Evolutionary conservation across 2,329 filamentous ascomycete genomes (phyloP).

Genomic region (Rutstroemia sydowiana): DNA sequence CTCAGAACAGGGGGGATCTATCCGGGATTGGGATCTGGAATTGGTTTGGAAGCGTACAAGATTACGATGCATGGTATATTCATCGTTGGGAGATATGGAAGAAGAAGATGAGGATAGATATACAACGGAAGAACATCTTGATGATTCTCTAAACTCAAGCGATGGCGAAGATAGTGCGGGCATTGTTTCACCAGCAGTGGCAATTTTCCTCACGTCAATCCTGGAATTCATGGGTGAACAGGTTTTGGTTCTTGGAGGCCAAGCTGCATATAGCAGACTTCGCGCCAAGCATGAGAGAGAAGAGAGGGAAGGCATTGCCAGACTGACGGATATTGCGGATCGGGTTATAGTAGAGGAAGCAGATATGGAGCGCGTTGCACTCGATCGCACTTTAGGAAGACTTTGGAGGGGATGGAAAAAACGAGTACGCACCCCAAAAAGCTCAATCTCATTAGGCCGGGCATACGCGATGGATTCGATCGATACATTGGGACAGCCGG

Average conservation of each 20-base stretch:
- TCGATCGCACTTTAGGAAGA: constrained; percentile 80
- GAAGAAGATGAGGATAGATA: constrained; percentile 93
- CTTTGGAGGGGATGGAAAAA: constrained; percentile 97
- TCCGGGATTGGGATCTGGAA: constrained; percentile 77
- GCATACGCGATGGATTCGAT: constrained; percentile 44
- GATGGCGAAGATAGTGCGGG: constrained; percentile 42
- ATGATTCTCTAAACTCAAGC: constrained; percentile 48
- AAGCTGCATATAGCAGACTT: constrained; percentile 69
- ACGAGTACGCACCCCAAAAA: constrained; percentile 54
- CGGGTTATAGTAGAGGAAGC: constrained; percentile 78
- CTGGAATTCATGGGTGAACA: constrained; percentile 92
- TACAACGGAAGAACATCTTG: constrained; percentile 70
- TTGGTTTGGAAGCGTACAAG: constrained; percentile 90
- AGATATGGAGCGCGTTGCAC: constrained; percentile 87
- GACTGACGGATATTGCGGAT: constrained; percentile 46
- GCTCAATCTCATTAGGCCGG: constrained; percentile 38
- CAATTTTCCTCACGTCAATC: constrained; percentile 93
- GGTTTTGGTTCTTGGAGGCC: constrained; percentile 76
- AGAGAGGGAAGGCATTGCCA: constrained; percentile 42
- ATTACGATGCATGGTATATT: constrained; percentile 96
- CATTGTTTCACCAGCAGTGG: constrained; percentile 78
- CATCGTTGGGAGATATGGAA: constrained; percentile 90
- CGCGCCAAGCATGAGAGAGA: constrained; percentile 52
- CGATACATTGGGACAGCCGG: constrained; percentile 19
- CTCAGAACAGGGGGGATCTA: constrained; percentile 43